phyloP scores from a whole-genome alignment of 2,329 filamentous ascomycete species.

The Albophoma yamanashiensis region DNA sequence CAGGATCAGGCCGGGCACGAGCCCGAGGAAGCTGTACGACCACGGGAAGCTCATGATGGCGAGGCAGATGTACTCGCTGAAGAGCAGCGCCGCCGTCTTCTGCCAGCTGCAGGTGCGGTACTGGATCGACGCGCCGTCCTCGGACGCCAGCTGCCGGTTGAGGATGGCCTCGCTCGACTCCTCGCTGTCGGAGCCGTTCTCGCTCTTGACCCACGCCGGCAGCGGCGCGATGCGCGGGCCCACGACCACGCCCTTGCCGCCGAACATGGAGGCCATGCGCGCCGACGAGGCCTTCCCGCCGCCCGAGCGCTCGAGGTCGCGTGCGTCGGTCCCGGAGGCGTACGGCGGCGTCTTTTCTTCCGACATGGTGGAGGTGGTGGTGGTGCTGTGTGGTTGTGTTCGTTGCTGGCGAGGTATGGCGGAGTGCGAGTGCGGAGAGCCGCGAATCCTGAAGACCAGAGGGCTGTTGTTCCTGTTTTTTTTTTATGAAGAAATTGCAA shows the following conservation, averaged over 20 bases:
- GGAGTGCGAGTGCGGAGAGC: background rate
- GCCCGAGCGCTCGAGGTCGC: constrained; percentile 12
- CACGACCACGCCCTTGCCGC: constrained; percentile 28
- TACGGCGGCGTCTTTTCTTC: background rate
- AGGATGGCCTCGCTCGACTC: constrained; percentile 38
- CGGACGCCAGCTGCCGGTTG: constrained; percentile 62
- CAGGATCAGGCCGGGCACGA: constrained; percentile 75
- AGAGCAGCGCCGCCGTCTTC: constrained; percentile 84
- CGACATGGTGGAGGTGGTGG: background rate
- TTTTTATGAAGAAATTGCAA: background rate
- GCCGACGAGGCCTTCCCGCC: constrained; percentile 6
- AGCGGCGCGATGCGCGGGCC: constrained; percentile 42
- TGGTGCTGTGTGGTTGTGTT: too few species aligned
- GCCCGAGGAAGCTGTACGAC: constrained; percentile 78
- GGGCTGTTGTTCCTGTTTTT: background rate
- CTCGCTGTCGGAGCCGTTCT: constrained; percentile 28
- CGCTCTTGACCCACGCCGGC: constrained; percentile 21
- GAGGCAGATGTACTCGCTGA: constrained; percentile 92
- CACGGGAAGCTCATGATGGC: constrained; percentile 92
- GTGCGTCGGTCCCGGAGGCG: background rate
- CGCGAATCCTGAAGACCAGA: background rate
- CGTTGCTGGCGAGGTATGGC: background rate
- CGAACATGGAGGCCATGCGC: constrained; percentile 23
- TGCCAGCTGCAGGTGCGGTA: constrained; percentile 92
- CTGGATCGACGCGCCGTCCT: constrained; percentile 71